Evolutionary conservation across 1,284 basidiomycete species (phyloP).

Genomic region (Tilletia indica): DNA sequence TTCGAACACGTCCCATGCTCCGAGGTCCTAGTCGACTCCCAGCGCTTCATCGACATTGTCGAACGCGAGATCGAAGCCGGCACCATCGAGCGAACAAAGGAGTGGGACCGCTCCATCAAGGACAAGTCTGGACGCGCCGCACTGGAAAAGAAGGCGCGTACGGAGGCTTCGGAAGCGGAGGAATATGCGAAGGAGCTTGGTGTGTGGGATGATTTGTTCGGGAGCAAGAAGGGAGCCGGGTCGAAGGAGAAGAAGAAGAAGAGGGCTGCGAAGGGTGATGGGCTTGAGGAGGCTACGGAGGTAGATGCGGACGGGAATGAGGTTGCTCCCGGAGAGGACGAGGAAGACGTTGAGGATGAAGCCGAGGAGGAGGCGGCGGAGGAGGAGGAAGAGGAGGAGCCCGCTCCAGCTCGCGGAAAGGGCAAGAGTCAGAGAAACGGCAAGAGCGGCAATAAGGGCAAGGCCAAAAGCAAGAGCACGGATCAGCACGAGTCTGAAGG

Average conservation of each 20-base stretch:
- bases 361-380: not conserved
- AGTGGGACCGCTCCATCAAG: constrained; percentile 14
- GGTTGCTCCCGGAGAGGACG: constrained; percentile 19
- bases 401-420: constrained; percentile 10
- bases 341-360: constrained; percentile 21
- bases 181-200: constrained; percentile 34
- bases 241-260: constrained; percentile 28
- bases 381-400: constrained; percentile 8
- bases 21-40: constrained; percentile 18
- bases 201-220: constrained; percentile 53
- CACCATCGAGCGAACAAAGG: constrained; percentile 31
- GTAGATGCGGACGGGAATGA: constrained; percentile 16
- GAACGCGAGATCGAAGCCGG: constrained; percentile 34
- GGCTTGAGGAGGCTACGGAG: constrained; percentile 14
- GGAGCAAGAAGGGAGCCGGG: constrained; percentile 27
- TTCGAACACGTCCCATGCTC: constrained; percentile 18
- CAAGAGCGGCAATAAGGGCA: not conserved
- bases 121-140: constrained; percentile 11
- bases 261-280: constrained; percentile 9
- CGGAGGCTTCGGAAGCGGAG: constrained; percentile 22
- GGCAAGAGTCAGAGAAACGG: constrained; percentile 22
- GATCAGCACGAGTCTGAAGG: constrained; percentile 23
- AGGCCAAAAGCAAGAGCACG: not conserved
- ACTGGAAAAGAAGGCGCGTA: constrained; percentile 17
- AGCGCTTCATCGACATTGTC: constrained; percentile 20